Percentiles rank a stretch among this genome's conserved stretches.
phyloP scores from a whole-genome alignment of 139 green algal genomes.

The Pseudopediastrum boryanum region DNA sequence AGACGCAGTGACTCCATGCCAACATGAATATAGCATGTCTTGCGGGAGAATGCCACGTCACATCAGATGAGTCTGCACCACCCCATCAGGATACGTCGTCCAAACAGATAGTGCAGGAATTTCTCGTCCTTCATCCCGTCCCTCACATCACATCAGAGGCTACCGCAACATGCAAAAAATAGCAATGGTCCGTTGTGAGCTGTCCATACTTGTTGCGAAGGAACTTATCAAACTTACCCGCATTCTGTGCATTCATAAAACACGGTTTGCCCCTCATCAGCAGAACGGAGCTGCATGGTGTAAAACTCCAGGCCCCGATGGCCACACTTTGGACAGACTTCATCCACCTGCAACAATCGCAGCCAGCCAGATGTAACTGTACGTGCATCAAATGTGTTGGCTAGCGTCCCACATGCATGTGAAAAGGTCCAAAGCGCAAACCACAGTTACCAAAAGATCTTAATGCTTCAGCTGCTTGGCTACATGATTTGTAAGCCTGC shows the following conservation, averaged over 20 bases:
- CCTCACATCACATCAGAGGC: too few species aligned
- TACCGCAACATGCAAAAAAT: too few species aligned
- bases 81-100: too few species aligned
- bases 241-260: conserved; percentile 92
- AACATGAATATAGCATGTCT: too few species aligned
- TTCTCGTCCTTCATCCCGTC: too few species aligned
- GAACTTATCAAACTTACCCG: too few species aligned
- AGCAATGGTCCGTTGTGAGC: too few species aligned
- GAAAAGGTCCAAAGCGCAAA: not conserved
- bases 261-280: conserved; percentile 91
- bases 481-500: not conserved
- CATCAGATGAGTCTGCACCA: too few species aligned
- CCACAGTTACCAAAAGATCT: not conserved
- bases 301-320: conserved; percentile 85
- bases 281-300: conserved; percentile 92
- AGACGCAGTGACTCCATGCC: too few species aligned
- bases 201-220: too few species aligned
- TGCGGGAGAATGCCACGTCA: too few species aligned
- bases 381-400: not conserved
- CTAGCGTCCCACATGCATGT: not conserved
- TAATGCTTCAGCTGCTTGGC: conserved; percentile 1
- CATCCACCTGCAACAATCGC: conserved; percentile 61
- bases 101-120: too few species aligned
- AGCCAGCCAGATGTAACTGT: not conserved
- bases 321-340: conserved; percentile 83